Evolutionary conservation across 2,329 filamentous ascomycete species (phyloP).

Genomic region (Cytospora piceae): DNA sequence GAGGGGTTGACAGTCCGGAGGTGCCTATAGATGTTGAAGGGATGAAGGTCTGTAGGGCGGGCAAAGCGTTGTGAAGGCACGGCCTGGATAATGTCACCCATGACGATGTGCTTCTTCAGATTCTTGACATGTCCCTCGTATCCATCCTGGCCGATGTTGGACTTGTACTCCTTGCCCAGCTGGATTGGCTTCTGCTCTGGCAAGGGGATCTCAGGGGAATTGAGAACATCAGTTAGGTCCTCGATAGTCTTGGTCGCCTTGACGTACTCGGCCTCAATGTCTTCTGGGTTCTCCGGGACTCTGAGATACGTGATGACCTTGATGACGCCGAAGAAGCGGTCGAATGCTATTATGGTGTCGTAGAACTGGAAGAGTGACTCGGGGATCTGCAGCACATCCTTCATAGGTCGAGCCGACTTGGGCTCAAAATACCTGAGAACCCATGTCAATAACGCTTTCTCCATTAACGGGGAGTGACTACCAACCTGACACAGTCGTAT

Average conservation of each 20-base stretch:
- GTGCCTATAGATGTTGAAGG: conserved; percentile 97
- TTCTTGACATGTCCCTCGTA: conserved; percentile 88
- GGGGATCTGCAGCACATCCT: conserved; percentile 85
- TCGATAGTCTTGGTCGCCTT: conserved; percentile 67
- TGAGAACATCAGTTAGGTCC: conserved; percentile 71
- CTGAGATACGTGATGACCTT: conserved; percentile 89
- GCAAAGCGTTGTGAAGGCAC: conserved; percentile 94
- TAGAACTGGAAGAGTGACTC: conserved; percentile 98
- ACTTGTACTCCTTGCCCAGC: conserved; percentile 78
- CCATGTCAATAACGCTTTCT: conserved; percentile 5
- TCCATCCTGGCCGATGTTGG: conserved; percentile 85
- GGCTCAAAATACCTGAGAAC: conserved; percentile 82
- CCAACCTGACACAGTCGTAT: conserved; percentile 83
- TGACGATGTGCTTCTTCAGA: conserved; percentile 87
- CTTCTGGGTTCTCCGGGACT: conserved; percentile 58
- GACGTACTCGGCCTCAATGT: conserved; percentile 71
- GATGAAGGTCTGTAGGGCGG: conserved; percentile 85
- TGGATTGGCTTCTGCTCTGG: conserved; percentile 76
- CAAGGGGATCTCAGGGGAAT: conserved; percentile 74
- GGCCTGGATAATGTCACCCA: conserved; percentile 95
- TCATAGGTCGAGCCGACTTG: conserved; percentile 85
- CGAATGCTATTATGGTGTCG: conserved; percentile 91
- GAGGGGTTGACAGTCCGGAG: conserved; percentile 97
- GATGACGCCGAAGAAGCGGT: conserved; percentile 90
- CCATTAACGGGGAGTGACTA: not conserved